These are phyloP conservation scores for Zanthoxylum bungeanum DNA, from an alignment of 345 rosid species.

Conservation along the genomic window DNA sequence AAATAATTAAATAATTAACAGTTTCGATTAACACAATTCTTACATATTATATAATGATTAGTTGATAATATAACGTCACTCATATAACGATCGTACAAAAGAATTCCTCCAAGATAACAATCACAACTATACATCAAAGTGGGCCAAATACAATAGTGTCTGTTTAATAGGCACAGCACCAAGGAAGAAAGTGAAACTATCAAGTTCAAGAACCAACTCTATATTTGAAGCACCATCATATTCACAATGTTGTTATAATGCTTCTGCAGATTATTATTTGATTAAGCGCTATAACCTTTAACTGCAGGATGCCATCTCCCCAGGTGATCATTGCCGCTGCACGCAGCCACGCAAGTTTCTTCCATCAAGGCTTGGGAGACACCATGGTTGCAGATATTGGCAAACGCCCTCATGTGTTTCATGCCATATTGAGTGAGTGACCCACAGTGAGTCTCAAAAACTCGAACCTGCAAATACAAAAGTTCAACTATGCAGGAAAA, in stretches of 20 bases:
- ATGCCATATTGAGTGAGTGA: slow-evolving; percentile 86
- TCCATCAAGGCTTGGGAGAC: slow-evolving; percentile 50
- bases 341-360: slow-evolving; percentile 57
- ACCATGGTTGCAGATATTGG: slow-evolving; percentile 75
- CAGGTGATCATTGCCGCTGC: slow-evolving; percentile 36
- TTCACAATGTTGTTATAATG: not conserved
- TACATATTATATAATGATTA: no score
- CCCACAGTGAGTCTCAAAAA: slow-evolving; percentile 73
- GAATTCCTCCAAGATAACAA: no score
- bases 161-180: no score
- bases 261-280: no score
- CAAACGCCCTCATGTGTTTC: slow-evolving; percentile 95
- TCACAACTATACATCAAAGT: no score
- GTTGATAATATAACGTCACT: no score
- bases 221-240: not conserved
- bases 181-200: not conserved
- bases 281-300: slow-evolving; percentile 75
- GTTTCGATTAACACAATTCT: no score
- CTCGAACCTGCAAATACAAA: slow-evolving; percentile 55
- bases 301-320: slow-evolving; percentile 40
- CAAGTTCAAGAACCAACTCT: not conserved
- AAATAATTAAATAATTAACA: no score
- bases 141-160: no score
- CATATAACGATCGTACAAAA: no score
- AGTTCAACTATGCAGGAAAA: not conserved